phyloP scores from a whole-genome alignment of 1,284 basidiomycete species.

The Athelia sp. region DNA sequence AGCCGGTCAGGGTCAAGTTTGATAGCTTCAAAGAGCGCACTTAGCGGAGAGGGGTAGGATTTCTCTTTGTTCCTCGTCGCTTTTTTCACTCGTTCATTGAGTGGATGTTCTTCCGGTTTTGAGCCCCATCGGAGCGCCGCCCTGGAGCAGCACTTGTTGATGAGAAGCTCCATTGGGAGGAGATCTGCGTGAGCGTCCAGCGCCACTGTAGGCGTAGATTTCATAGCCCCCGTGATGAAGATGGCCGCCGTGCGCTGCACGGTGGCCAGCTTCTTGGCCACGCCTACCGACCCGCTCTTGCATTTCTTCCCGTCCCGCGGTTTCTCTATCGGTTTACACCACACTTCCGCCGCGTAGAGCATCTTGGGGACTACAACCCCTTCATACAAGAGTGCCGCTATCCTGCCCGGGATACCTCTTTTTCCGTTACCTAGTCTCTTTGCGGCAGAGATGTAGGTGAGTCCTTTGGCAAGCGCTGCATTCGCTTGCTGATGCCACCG shows the following conservation, averaged over 20 bases:
- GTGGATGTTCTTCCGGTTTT: constrained; percentile 7
- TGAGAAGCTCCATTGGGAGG: constrained; percentile 11
- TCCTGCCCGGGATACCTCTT: constrained; percentile 14
- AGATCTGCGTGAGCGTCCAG: constrained; percentile 16
- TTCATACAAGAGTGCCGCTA: constrained; percentile 20
- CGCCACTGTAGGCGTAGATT: constrained; percentile 13
- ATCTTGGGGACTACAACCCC: constrained; percentile 24
- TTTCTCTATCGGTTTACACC: constrained; percentile 9
- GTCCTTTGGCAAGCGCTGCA: constrained; percentile 25
- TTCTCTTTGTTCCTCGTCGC: not conserved
- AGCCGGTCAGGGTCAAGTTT: not conserved
- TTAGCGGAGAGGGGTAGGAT: constrained; percentile 5
- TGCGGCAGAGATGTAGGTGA: constrained; percentile 14
- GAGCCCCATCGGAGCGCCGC: constrained; percentile 6
- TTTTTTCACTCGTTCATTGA: not conserved
- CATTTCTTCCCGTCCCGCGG: not conserved
- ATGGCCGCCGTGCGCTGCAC: constrained; percentile 14
- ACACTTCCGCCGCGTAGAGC: constrained; percentile 32
- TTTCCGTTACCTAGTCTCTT: constrained; percentile 16
- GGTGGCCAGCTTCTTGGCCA: constrained; percentile 3
- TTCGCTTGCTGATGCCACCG: constrained; percentile 24
- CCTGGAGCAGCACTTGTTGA: constrained; percentile 9
- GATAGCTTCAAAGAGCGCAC: constrained; percentile 4
- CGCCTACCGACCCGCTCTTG: constrained; percentile 4
- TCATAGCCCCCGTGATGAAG: constrained; percentile 16